Percentiles rank a stretch among this genome's conserved stretches.
Conservation (phyloP, 441 rosid species). For the Eruca vesicaria region DNA sequence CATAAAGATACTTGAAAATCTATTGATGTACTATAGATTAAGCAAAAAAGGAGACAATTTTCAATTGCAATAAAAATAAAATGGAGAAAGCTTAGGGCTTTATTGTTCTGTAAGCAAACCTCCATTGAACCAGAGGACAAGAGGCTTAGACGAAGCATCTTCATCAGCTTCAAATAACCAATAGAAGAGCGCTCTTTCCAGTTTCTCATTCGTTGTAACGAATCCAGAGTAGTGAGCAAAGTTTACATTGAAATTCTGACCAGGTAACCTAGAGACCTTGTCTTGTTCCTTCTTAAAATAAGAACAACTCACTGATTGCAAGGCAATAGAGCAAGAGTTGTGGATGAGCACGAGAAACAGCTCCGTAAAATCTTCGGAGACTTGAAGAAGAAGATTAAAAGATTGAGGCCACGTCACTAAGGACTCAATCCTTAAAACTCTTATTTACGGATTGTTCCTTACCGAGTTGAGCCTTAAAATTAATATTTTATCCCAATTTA, state of each 20-base stretch:
- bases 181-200: conserved; percentile 79
- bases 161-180: conserved; percentile 79
- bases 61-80: not conserved
- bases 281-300: conserved; percentile 65
- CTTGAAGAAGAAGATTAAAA: too few relatives aligned
- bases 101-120: conserved; percentile 42
- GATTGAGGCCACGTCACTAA: too few relatives aligned
- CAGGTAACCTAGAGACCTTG: conserved; percentile 61
- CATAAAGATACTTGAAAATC: too few relatives aligned
- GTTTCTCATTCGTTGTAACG: conserved; percentile 58
- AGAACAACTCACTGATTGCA: too few relatives aligned
- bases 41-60: not conserved
- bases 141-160: conserved; percentile 83
- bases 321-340: too few relatives aligned
- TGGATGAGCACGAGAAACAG: too few relatives aligned
- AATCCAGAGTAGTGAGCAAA: conserved; percentile 82
- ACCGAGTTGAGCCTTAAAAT: too few relatives aligned
- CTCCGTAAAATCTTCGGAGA: too few relatives aligned
- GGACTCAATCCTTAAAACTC: too few relatives aligned
- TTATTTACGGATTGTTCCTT: too few relatives aligned
- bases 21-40: not conserved
- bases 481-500: too few relatives aligned
- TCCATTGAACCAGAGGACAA: conserved; percentile 95
- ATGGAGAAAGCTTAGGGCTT: not conserved
- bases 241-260: conserved; percentile 57